Evolutionary conservation across 768 basidiomycete species (phyloP).

Genomic region (Trametes gibbosa): DNA sequence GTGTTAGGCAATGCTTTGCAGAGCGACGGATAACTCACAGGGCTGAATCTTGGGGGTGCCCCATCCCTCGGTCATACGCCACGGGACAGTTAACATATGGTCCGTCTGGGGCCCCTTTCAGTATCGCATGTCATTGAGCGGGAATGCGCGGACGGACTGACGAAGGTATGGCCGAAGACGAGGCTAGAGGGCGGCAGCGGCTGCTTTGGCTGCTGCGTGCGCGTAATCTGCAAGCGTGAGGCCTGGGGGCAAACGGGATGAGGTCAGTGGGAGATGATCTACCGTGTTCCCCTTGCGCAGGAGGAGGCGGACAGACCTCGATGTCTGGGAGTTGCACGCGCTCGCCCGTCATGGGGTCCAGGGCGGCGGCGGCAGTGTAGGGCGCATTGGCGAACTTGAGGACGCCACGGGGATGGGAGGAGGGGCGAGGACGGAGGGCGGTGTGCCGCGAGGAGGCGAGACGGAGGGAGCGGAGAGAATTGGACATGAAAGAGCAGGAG

Average conservation of each 20-base stretch:
- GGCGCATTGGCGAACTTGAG: conserved; percentile 8
- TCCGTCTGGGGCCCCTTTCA: conserved; percentile 52
- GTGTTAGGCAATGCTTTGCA: neutral
- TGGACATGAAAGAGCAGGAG: conserved; percentile 2
- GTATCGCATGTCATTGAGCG: neutral
- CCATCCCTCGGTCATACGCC: conserved; percentile 77
- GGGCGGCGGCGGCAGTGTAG: conserved; percentile 19
- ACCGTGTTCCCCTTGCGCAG: neutral
- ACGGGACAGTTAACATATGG: conserved; percentile 80
- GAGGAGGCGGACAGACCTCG: conserved; percentile 39
- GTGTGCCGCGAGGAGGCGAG: conserved; percentile 2
- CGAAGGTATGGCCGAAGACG: conserved; percentile 84
- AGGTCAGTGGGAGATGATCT: no score
- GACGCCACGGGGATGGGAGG: conserved; percentile 2
- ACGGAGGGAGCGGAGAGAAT: conserved; percentile 8
- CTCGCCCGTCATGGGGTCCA: conserved; percentile 52
- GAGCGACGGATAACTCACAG: conserved; percentile 47
- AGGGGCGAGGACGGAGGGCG: conserved; percentile 6
- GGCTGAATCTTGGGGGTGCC: conserved; percentile 77
- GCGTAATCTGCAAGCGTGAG: conserved; percentile 47
- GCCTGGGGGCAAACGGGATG: conserved; percentile 40
- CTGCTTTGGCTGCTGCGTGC: conserved; percentile 51
- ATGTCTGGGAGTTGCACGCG: conserved; percentile 47
- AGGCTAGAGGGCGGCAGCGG: conserved; percentile 66
- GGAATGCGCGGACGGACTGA: conserved; percentile 37